Conservation (phyloP, 768 basidiomycete species). For the Lanmaoa pseudosensibilis region DNA sequence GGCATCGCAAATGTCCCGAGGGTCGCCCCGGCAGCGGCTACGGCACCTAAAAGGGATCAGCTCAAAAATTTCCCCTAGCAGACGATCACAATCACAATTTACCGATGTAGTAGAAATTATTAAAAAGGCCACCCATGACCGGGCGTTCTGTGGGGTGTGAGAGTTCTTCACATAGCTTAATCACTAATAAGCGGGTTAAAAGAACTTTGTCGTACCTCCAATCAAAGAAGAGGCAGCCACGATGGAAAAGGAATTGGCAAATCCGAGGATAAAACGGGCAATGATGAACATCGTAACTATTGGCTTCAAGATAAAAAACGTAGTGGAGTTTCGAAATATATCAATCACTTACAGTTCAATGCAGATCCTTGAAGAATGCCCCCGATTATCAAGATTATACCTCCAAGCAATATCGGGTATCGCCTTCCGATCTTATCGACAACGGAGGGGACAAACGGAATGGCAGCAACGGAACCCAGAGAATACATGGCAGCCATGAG, state of each 20-base stretch:
- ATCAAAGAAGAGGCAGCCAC: conserved; percentile 24
- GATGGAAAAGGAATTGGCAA: conserved; percentile 11
- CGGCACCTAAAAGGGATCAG: conserved; percentile 12
- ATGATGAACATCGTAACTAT: conserved; percentile 15
- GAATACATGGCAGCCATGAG: conserved; percentile 52
- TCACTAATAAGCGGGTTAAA: no score
- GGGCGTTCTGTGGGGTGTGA: conserved; percentile 25
- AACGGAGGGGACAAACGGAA: conserved; percentile 39
- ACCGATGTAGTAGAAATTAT: conserved; percentile 12
- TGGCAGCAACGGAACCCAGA: conserved; percentile 53
- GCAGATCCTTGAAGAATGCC: conserved; percentile 20
- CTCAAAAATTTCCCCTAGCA: no score
- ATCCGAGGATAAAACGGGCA: conserved; percentile 21
- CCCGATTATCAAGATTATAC: conserved; percentile 5
- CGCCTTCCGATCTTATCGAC: conserved; percentile 19
- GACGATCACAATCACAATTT: neutral
- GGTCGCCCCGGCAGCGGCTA: conserved; percentile 49
- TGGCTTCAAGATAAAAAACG: neutral
- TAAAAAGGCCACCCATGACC: conserved; percentile 14
- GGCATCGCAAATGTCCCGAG: conserved; percentile 63
- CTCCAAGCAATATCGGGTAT: conserved; percentile 16
- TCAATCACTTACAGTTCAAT: conserved; percentile 7
- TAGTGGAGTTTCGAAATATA: neutral
- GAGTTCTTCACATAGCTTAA: conserved; percentile 11
- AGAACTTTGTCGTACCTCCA: conserved; percentile 14